Base-by-base conservation (phyloP, 2,329 filamentous ascomycete genomes). In the Aspergillus sp. region DNA sequence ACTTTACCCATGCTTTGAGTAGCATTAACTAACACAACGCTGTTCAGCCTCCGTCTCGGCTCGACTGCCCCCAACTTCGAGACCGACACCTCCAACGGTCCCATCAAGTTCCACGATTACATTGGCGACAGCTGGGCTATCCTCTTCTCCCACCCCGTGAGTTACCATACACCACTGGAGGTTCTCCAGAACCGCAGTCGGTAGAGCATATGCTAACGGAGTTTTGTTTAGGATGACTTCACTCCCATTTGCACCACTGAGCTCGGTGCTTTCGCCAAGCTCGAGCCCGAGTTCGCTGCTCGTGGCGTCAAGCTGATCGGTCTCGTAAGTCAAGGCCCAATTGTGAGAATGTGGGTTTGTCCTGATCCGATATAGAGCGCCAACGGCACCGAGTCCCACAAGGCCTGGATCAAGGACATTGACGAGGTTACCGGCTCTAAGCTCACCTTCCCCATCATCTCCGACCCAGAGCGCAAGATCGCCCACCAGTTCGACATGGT, bases 211-310 rank as follows among this genome's bases (percentile, higher is more conserved):
- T 45, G 41, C 54, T 62, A 9, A 62, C 48, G 6, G 9, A 47
- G 11, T 19, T 5, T 3, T 50, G 38, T 11, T 54, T 59, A 75
- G 73, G 77, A 77, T 72, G 93, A 97, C 81, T 97, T 91, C 85
- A 97, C 93, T 6, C 93, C 93, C 66, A 93, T 97, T 65, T 97
- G 93, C 85, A 97, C 93, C 72, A 97, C 93, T 61, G 93, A 97
- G 84, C 89, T 97, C 66, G 93, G 93, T 69, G 93, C 93, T 68
- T 96, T 97, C 74, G 91, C 93, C 73, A 95, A 94, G 83, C 87
- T 97, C 66, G 89, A 93, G 83, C 87, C 89, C 72, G 93, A 97
- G 81, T 97, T 97, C 82, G 85, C 87, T 76, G 92, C 91, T 83
- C 89, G 93, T 71, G 88, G 88, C 70, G 92, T 94, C 73, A 94